A percentile compares a stretch with the other conserved stretches of the same genome.
Evolutionary conservation across 2,329 filamentous ascomycete species (phyloP).

Genomic region (Diplodia corticola): DNA sequence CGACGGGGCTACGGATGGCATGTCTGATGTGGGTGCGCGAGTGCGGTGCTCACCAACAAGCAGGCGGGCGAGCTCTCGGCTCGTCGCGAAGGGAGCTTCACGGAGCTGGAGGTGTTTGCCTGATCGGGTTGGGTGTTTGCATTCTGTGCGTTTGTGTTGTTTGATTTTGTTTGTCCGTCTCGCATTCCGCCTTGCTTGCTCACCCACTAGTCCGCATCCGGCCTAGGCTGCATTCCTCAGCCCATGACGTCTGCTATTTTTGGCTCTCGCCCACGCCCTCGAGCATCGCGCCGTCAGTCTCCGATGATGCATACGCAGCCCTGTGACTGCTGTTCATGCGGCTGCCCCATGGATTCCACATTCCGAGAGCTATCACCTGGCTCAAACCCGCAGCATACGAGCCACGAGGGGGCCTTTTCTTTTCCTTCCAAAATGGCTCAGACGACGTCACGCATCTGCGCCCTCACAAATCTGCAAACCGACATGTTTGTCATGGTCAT

Average conservation of each 20-base stretch:
- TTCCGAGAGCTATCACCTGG: too few relatives aligned
- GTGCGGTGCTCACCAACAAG: neutral
- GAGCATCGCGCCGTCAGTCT: neutral
- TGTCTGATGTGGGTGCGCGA: neutral
- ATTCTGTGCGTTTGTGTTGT: neutral
- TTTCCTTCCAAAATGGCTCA: too few relatives aligned
- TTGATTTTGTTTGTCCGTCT: conserved; percentile 5
- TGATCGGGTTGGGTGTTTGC: neutral
- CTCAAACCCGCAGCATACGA: too few relatives aligned
- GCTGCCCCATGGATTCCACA: too few relatives aligned
- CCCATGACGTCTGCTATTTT: neutral
- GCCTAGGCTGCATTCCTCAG: neutral
- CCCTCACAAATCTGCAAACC: neutral
- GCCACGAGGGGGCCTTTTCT: too few relatives aligned
- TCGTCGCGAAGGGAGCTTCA: neutral
- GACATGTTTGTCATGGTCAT: neutral
- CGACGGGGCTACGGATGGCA: neutral
- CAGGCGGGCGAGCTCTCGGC: neutral
- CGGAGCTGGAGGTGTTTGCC: neutral
- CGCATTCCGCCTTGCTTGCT: neutral
- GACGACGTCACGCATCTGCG: too few relatives aligned
- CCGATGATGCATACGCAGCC: neutral
- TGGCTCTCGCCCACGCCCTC: neutral
- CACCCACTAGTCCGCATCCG: neutral
- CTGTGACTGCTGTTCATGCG: too few relatives aligned